Evolutionary conservation across 208 protist species (phyloP).

Genomic region (Herpetomonas samuelpessoai): DNA sequence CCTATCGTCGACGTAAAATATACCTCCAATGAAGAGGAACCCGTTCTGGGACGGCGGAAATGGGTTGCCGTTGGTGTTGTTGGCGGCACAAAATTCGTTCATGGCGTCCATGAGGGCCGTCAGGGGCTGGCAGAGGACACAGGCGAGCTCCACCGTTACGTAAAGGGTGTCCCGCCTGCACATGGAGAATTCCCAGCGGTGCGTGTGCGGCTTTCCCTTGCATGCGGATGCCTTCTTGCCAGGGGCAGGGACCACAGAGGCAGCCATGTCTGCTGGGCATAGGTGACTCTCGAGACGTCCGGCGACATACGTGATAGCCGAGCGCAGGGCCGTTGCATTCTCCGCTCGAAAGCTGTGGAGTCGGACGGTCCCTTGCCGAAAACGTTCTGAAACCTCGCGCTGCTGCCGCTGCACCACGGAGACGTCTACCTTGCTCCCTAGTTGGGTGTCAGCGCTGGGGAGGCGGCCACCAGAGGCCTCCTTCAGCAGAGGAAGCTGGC

Average conservation of each 20-base stretch:
- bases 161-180: slow-evolving; percentile 24
- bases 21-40: slow-evolving; percentile 79
- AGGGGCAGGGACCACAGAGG: too few relatives aligned
- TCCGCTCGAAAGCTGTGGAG: slow-evolving; percentile 26
- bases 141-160: slow-evolving; percentile 57
- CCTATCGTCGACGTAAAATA: slow-evolving; percentile 84
- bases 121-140: slow-evolving; percentile 72
- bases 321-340: not conserved
- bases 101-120: slow-evolving; percentile 71
- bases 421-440: too few relatives aligned
- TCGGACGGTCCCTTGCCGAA: slow-evolving; percentile 11
- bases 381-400: slow-evolving; percentile 23
- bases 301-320: not conserved
- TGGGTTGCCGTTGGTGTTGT: slow-evolving; percentile 7
- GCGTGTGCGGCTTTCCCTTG: slow-evolving; percentile 55
- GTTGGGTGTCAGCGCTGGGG: too few relatives aligned
- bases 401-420: slow-evolving; percentile 30
- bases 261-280: slow-evolving; percentile 20
- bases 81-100: slow-evolving; percentile 3
- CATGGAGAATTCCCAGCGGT: slow-evolving; percentile 76
- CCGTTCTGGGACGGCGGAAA: slow-evolving; percentile 39
- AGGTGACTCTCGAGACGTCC: slow-evolving; percentile 15
- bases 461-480: too few relatives aligned
- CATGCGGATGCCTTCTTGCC: too few relatives aligned
- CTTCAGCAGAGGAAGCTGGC: too few relatives aligned